Conservation (phyloP, 2,329 filamentous ascomycete species). For the Aspergillus udagawae region DNA sequence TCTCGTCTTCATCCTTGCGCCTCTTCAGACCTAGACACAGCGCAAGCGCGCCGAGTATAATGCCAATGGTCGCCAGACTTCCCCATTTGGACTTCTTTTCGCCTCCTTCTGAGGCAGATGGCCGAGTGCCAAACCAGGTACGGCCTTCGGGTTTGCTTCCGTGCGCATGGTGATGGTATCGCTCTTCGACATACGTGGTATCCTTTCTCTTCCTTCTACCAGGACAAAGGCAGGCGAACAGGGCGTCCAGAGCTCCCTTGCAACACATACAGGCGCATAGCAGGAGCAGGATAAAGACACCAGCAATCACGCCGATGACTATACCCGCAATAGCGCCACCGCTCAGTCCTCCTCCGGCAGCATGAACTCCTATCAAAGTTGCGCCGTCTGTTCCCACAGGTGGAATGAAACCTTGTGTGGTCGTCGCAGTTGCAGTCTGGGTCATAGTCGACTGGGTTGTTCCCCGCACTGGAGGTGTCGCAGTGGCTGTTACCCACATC, state of each 20-base stretch:
- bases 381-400: conserved; percentile 43
- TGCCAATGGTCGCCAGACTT: conserved; percentile 40
- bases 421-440: conserved; percentile 36
- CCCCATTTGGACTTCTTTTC: conserved; percentile 38
- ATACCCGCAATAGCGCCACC: conserved; percentile 51
- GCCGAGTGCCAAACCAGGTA: conserved; percentile 42
- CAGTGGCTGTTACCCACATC: conserved; percentile 34
- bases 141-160: conserved; percentile 25
- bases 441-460: conserved; percentile 47
- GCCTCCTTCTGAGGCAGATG: conserved; percentile 28
- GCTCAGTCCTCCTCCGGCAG: conserved; percentile 37
- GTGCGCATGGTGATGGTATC: conserved; percentile 32
- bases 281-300: conserved; percentile 42
- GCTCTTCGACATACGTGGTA: conserved; percentile 40
- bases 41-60: conserved; percentile 42
- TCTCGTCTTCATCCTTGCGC: conserved; percentile 35
- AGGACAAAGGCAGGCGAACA: conserved; percentile 42
- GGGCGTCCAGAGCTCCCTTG: conserved; percentile 36
- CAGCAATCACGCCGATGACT: conserved; percentile 46
- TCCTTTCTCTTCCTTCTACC: conserved; percentile 32
- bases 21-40: conserved; percentile 45
- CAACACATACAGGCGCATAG: conserved; percentile 44
- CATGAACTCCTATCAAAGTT: conserved; percentile 31
- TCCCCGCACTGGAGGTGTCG: conserved; percentile 39
- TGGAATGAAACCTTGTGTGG: conserved; percentile 44